Evolutionary conservation across 1,139 yeast species (phyloP), one percentile per base, ranked within the genome.

Genomic region (Magnusiomyces magnusii): DNA sequence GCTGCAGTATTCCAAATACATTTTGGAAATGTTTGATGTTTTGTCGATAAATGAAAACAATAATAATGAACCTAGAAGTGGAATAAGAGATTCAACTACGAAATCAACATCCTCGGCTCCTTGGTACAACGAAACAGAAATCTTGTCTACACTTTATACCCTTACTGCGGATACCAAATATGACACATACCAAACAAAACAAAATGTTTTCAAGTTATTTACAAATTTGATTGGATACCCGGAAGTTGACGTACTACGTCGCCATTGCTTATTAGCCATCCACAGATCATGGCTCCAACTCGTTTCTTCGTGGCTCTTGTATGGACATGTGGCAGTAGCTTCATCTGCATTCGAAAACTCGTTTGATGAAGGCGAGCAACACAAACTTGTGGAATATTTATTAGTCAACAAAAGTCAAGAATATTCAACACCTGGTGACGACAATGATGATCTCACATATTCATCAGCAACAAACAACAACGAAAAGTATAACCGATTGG

Each of bases 281-380:
- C 66, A 66, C 39, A 57, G 58, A 23, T 62, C 63, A 17, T 68
- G 71, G 71, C 58, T 67, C 34, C 63, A 60, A 17, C 65, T 64
- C 54, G 58, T 67, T 17, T 53, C 65, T 44, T 60, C 67, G 19
- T 68, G 71, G 71, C 60, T 66, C 9, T 55, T 67, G n/a, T 68
- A 68, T 55, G 71, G 71, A 5, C 61, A 65, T 31, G 54, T 53
- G 21, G 36, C 49, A 2, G 57, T 34, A 2, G 39, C 53, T 3
- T 28, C 41, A 10, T 50, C 53, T 5, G 34, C 47, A 10, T 24
- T 52, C 41, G 47, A 55, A 63, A 23, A 60, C 64, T 47, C 58
- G 31, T n/a, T 62, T 57, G 55, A 51, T 47, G 21, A 52, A 47
- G 60, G 47, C n/a, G 28, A 61, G 62, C 42, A 65, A 65, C 54